Evolutionary conservation across 257 asterid species (phyloP), one percentile per base, ranked within the genome.

Genomic region (Solanum bulbocastanum): DNA sequence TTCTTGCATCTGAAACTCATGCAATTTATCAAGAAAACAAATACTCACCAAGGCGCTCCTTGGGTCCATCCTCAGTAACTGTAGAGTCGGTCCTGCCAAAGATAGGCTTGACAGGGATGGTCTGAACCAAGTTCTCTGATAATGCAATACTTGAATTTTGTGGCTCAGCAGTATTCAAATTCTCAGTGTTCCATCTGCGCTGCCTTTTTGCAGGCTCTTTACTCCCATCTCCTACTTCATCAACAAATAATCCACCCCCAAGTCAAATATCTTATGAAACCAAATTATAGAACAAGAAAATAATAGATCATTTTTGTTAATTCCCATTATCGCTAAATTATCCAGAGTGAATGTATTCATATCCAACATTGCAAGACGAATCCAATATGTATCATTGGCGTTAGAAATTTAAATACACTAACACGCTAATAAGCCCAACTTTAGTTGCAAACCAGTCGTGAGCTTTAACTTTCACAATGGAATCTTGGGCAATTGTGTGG

Each of bases 121-220:
- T 40, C 83, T 40, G 60, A n/a, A 39, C 83, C 36, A 40, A 87
- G 40, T 76, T 76, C 60, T 40, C 35, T n/a, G 60, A 39, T 40
- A 76, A 76, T 6, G 60, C 60, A 40, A 86, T 71, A 84, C 37
- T 87, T 32, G 83, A 79, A 83, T 42, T 83, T 85, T 85, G 82
- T 81, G 84, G 73, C 79, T 60, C 90, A 40, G 89, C 60, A 71
- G 83, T 18, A 56, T 81, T 83, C 14, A 44, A 83, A 84, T 33
- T 85, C 74, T 75, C 90, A 37, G 68, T 12, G 60, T 86, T 91
- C 90, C 91, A 89, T 71, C 83, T 88, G 16, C 89, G 87, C 89
- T 86, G 90, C 84, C 90, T 91, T 86, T 91, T 91, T 36, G 85
- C 84, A 87, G 84, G 89, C 36, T 88, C 90, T 33, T 87, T 88